These are phyloP conservation scores for Brassica juncea DNA, from an alignment of 345 rosid genomes.

Conservation along the genomic window DNA sequence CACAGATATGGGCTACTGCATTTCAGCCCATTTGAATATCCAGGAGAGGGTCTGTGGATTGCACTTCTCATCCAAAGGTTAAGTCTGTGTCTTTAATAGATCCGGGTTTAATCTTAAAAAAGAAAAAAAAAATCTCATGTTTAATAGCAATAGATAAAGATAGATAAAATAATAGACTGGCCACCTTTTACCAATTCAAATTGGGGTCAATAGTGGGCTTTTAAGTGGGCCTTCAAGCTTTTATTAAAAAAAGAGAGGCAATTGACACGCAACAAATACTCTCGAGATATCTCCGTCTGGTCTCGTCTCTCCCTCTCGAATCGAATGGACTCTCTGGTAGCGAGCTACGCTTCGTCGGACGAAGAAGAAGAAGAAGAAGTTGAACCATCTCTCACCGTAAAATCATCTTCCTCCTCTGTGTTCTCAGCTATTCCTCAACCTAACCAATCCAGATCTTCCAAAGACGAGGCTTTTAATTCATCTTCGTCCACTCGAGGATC, in stretches of 20 bases:
- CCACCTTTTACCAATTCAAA: neutral
- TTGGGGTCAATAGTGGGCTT: conserved; percentile 13
- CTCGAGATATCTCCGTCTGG: neutral
- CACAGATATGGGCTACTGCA: too few species aligned
- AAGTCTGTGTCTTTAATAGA: too few species aligned
- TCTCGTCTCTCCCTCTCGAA: neutral
- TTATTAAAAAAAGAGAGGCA: neutral
- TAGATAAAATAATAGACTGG: neutral
- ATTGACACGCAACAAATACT: neutral
- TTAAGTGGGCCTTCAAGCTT: conserved; percentile 2
- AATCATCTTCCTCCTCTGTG: conserved; percentile 38
- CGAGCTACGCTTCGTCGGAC: conserved; percentile 83
- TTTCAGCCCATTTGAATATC: too few species aligned
- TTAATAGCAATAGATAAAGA: too few species aligned
- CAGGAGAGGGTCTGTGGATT: too few species aligned
- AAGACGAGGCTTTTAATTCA: conserved; percentile 31
- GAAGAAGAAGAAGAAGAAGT: conserved; percentile 74
- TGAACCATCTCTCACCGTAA: conserved; percentile 24
- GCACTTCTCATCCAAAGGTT: too few species aligned
- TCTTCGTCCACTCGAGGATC: conserved; percentile 25
- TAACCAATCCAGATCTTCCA: conserved; percentile 30
- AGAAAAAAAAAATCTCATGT: too few species aligned
- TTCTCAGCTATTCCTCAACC: conserved; percentile 59
- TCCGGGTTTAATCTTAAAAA: too few species aligned
- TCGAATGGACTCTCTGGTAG: conserved; percentile 73